These are phyloP conservation scores for Alternaria burnsii DNA, from an alignment of 2,329 filamentous ascomycete species.

Conservation along the genomic window DNA sequence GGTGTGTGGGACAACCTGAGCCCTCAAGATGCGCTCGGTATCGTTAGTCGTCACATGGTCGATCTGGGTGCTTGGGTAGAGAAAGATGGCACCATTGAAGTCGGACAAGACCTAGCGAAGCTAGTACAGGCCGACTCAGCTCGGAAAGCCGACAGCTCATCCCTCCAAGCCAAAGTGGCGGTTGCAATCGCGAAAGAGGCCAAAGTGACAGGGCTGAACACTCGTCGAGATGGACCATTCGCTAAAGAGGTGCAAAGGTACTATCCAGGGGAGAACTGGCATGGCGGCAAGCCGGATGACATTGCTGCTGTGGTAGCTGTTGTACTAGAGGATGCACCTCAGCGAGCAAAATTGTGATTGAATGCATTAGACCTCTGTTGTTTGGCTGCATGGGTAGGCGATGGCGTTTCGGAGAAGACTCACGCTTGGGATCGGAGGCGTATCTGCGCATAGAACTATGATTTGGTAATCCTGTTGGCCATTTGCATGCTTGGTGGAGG, in stretches of 20 bases:
- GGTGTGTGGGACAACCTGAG: slow-evolving; percentile 97
- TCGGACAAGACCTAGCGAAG: slow-evolving; percentile 66
- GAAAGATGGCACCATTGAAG: slow-evolving; percentile 57
- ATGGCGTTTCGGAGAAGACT: slow-evolving; percentile 33
- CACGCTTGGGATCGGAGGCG: slow-evolving; percentile 17
- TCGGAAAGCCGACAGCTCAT: slow-evolving; percentile 55
- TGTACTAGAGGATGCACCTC: slow-evolving; percentile 39
- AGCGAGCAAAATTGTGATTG: slow-evolving; percentile 24
- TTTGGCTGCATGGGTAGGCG: slow-evolving; percentile 37
- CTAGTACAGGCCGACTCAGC: slow-evolving; percentile 62
- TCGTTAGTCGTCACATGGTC: slow-evolving; percentile 81
- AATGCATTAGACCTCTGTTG: slow-evolving; percentile 27
- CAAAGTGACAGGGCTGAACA: slow-evolving; percentile 83
- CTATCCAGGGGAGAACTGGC: slow-evolving; percentile 86
- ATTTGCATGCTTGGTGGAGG: slow-evolving; percentile 4
- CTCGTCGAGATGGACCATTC: slow-evolving; percentile 87
- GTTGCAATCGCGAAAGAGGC: slow-evolving; percentile 81
- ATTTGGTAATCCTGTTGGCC: slow-evolving; percentile 8
- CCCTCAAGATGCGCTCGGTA: slow-evolving; percentile 84
- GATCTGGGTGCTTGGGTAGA: slow-evolving; percentile 76
- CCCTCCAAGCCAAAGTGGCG: slow-evolving; percentile 80
- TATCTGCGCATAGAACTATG: slow-evolving; percentile 19
- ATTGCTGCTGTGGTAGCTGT: slow-evolving; percentile 83
- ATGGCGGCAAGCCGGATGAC: slow-evolving; percentile 93
- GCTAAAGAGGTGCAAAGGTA: slow-evolving; percentile 91